These are phyloP conservation scores for Spathaspora gorwiae DNA, from an alignment of 805 yeast species.

Conservation along the genomic window DNA sequence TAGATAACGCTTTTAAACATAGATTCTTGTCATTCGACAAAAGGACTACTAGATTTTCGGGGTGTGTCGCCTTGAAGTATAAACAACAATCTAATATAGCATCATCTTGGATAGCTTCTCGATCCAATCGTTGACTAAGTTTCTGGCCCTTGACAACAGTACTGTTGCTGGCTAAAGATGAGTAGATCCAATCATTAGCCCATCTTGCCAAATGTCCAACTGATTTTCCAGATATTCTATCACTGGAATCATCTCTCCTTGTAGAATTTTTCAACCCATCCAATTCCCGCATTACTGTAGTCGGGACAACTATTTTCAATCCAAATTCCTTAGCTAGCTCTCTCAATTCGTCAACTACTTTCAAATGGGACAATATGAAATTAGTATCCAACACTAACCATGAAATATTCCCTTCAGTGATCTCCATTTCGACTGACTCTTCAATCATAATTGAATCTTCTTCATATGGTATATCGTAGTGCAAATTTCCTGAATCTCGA, in stretches of 20 bases:
- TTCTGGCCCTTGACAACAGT: constrained; percentile 63
- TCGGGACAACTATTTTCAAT: constrained; percentile 62
- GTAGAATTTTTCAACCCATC: constrained; percentile 67
- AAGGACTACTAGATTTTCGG: constrained; percentile 45
- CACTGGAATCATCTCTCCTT: constrained; percentile 10
- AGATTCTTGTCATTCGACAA: constrained; percentile 82
- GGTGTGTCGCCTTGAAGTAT: constrained; percentile 44
- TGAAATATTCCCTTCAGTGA: constrained; percentile 22
- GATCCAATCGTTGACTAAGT: constrained; percentile 47
- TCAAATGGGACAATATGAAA: constrained; percentile 66
- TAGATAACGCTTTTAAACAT: constrained; percentile 70
- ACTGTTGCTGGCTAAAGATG: constrained; percentile 47
- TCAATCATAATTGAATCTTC: constrained; percentile 14
- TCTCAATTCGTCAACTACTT: constrained; percentile 50
- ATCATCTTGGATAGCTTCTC: constrained; percentile 57
- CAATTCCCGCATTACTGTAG: constrained; percentile 66
- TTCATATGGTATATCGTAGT: constrained; percentile 3
- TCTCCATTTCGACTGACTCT: constrained; percentile 9
- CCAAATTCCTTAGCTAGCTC: constrained; percentile 36
- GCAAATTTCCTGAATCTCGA: constrained; percentile 7
- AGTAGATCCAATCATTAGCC: constrained; percentile 78
- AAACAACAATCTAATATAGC: constrained; percentile 82
- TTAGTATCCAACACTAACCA: constrained; percentile 77
- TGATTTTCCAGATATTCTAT: constrained; percentile 21
- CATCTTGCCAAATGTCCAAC: constrained; percentile 59